A percentile compares a stretch with the other conserved stretches of the same genome.
These are phyloP conservation scores for Russula emetica DNA, from an alignment of 768 basidiomycete genomes.

Conservation along the genomic window DNA sequence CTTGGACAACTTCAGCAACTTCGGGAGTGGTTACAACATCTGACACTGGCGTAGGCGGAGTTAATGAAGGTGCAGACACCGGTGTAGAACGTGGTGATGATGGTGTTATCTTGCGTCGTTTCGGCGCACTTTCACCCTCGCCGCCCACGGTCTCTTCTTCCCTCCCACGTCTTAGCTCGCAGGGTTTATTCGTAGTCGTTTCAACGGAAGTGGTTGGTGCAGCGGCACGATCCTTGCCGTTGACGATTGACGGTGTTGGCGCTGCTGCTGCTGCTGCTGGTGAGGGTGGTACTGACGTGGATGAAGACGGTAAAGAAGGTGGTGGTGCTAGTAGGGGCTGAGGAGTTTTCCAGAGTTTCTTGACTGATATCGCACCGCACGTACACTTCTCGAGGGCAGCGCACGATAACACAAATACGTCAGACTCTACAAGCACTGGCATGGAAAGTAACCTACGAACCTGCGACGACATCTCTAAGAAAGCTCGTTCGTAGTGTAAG, in stretches of 20 bases:
- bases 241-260: not conserved
- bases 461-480: conserved; percentile 8
- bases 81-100: not conserved
- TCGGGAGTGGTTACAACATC: not conserved
- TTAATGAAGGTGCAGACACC: not conserved
- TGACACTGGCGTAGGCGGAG: not conserved
- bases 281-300: not conserved
- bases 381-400: conserved; percentile 13
- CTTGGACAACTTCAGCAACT: not conserved
- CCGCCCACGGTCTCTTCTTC: not conserved
- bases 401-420: not conserved
- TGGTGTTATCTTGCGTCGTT: conserved; percentile 17
- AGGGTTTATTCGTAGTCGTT: not conserved
- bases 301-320: not conserved
- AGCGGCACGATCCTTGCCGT: not conserved
- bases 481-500: conserved; percentile 6
- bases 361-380: conserved; percentile 8
- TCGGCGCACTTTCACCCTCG: conserved; percentile 1
- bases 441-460: not conserved
- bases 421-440: not conserved
- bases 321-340: not conserved
- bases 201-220: not conserved
- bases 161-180: conserved; percentile 9
- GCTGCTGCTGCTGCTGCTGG: not conserved
- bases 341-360: not conserved